Percentiles rank a stretch among this genome's conserved stretches.
Evolutionary conservation across 805 yeast genomes (phyloP).

Genomic region (Kodamaea kaohsiungensis): DNA sequence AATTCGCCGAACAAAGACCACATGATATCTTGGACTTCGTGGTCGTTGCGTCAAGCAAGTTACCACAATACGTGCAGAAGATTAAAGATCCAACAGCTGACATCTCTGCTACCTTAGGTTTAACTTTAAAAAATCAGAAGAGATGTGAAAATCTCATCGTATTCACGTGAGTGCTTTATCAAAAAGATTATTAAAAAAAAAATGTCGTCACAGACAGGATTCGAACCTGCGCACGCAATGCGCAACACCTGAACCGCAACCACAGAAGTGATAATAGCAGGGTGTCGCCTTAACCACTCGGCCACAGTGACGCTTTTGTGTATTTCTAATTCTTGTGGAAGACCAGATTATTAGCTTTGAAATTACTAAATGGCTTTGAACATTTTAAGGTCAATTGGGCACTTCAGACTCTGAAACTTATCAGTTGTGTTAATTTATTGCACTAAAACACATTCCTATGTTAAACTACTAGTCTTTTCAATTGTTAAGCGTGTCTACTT

Average conservation of each 20-base stretch:
- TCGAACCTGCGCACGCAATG: constrained; percentile 90
- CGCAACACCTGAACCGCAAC: constrained; percentile 35
- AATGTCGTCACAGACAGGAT: constrained; percentile 96
- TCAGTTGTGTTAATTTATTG: too few relatives aligned
- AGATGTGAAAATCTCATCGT: constrained; percentile 6
- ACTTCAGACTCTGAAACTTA: too few relatives aligned
- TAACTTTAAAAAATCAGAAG: constrained; percentile 5
- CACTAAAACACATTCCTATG: too few relatives aligned
- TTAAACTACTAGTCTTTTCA: too few relatives aligned
- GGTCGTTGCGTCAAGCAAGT: constrained; percentile 68
- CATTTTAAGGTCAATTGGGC: constrained; percentile 23
- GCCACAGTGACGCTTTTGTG: constrained; percentile 41
- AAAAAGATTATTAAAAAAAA: constrained; percentile 43
- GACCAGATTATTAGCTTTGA: neutral
- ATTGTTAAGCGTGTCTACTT: too few relatives aligned
- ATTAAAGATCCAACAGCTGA: constrained; percentile 94
- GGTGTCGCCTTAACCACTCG: constrained; percentile 57
- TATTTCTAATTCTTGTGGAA: too few relatives aligned
- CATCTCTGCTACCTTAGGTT: constrained; percentile 49
- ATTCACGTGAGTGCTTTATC: neutral
- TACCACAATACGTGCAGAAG: constrained; percentile 93
- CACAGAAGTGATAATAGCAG: constrained; percentile 28
- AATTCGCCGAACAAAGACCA: constrained; percentile 46
- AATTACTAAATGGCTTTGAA: too few relatives aligned
- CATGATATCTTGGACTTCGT: constrained; percentile 57